Evolutionary conservation across 2,329 filamentous ascomycete species (phyloP), one percentile per base, ranked within the genome.

Genomic region (Aspergillus sp.): DNA sequence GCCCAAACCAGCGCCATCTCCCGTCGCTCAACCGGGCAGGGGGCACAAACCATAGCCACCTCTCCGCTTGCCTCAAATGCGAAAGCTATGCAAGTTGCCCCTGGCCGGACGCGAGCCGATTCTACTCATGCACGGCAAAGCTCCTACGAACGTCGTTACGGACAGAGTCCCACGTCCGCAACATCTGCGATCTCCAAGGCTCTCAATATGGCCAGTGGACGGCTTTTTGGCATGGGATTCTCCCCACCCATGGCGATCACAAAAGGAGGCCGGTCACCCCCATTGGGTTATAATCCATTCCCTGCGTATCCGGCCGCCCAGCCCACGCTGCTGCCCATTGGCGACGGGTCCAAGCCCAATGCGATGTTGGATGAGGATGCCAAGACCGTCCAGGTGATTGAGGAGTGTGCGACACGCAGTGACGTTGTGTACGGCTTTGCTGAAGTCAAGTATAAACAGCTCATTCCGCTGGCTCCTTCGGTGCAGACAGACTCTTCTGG

Each of bases 381-480:
- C 14, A 84, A 83, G 58, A 86, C 89, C 38, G 85, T 93, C 2
- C 88, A 91, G 64, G 82, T 84, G 42, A 91, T 97, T 52, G 93
- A 99, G 70, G 92, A 97, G 63, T 88, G 90, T 58, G 94, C 94
- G 1, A 94, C 91, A 29, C 83, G 92, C 36, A 97, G 92, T 67
- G 92, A 99, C 70, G 94, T 97, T 43, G 92, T 99, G 2, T 99
- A 92, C 69, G 92, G 93, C 3, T 97, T 99, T 72, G 94, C 94
- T 5, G 93, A 99, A 74, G 93, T 99, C 67, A 99, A 99, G 73
- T 97, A 95, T 74, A 94, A 95, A 72, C 94, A 99, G 71, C 81
- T 99, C n/a, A 84, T 97, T 46, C 94, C 94, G 3, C 77, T 94
- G 42, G 86, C 90, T 1, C 94, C 93, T 1, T 93, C 89, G 3